Percentiles rank a stretch among this genome's conserved stretches.
These are phyloP conservation scores for Sungouiozyma ichnusensis DNA, from an alignment of 805 yeast genomes.

Conservation along the genomic window DNA sequence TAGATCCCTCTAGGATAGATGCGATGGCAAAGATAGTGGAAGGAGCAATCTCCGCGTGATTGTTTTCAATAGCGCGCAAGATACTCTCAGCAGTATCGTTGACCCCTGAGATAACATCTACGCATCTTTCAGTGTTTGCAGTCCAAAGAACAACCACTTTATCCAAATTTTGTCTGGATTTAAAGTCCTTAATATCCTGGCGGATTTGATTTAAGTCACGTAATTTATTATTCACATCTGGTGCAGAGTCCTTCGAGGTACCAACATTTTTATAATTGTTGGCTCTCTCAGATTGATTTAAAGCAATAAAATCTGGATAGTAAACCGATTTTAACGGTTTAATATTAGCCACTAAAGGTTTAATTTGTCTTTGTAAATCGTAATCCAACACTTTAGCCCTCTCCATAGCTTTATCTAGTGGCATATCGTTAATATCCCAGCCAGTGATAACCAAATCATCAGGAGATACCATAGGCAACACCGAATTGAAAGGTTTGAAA, in stretches of 20 bases:
- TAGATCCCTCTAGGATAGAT: conserved; percentile 73
- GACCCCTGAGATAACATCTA: conserved; percentile 66
- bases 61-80: conserved; percentile 58
- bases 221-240: conserved; percentile 60
- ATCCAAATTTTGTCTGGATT: conserved; percentile 60
- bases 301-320: conserved; percentile 94
- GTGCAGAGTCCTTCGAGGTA: conserved; percentile 10
- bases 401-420: conserved; percentile 67
- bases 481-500: conserved; percentile 82
- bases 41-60: conserved; percentile 80
- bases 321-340: conserved; percentile 77
- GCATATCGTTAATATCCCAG: conserved; percentile 79
- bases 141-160: conserved; percentile 91
- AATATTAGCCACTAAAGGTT: conserved; percentile 47
- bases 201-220: conserved; percentile 79
- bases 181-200: conserved; percentile 71
- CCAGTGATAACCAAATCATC: conserved; percentile 86
- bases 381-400: conserved; percentile 82
- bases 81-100: conserved; percentile 83
- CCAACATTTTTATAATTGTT: conserved; percentile 66
- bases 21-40: conserved; percentile 94
- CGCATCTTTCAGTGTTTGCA: conserved; percentile 91
- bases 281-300: conserved; percentile 87
- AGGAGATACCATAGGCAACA: conserved; percentile 83
- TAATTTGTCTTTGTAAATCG: conserved; percentile 69